These are phyloP conservation scores for Babesia sp. DNA, from an alignment of 169 alveolate species.

Conservation along the genomic window DNA sequence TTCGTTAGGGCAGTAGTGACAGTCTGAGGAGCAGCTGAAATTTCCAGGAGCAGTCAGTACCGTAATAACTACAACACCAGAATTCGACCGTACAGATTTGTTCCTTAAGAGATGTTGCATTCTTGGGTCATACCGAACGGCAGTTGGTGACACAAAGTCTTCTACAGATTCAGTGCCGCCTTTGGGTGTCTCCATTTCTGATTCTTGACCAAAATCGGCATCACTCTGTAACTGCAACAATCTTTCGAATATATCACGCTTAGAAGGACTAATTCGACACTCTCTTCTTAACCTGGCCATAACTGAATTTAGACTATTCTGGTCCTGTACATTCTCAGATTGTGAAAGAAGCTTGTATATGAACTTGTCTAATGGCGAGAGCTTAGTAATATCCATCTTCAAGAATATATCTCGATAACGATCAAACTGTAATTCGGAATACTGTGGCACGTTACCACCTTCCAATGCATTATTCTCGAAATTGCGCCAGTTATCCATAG, in stretches of 20 bases:
- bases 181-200: neutral
- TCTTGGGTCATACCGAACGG: slow-evolving; percentile 61
- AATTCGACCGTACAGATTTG: slow-evolving; percentile 85
- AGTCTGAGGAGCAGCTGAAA: slow-evolving; percentile 90
- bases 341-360: slow-evolving; percentile 33
- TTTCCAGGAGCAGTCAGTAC: slow-evolving; percentile 92
- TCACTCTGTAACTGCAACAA: slow-evolving; percentile 28
- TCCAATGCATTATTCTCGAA: slow-evolving; percentile 31
- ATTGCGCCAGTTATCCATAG: slow-evolving; percentile 59
- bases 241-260: slow-evolving; percentile 68
- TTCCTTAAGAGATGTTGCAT: slow-evolving; percentile 75
- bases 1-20: slow-evolving; percentile 92
- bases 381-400: slow-evolving; percentile 24
- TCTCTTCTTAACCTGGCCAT: slow-evolving; percentile 66
- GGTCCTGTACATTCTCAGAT: slow-evolving; percentile 20
- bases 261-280: slow-evolving; percentile 73
- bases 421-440: slow-evolving; percentile 35
- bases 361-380: slow-evolving; percentile 44
- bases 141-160: neutral
- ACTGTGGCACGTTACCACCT: neutral
- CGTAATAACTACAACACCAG: slow-evolving; percentile 92
- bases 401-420: slow-evolving; percentile 37
- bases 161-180: neutral
- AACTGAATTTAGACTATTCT: slow-evolving; percentile 13
- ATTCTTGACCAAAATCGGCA: neutral